Evolutionary conservation across 805 yeast genomes (phyloP).

Genomic region (Candida methanosorbosa): DNA sequence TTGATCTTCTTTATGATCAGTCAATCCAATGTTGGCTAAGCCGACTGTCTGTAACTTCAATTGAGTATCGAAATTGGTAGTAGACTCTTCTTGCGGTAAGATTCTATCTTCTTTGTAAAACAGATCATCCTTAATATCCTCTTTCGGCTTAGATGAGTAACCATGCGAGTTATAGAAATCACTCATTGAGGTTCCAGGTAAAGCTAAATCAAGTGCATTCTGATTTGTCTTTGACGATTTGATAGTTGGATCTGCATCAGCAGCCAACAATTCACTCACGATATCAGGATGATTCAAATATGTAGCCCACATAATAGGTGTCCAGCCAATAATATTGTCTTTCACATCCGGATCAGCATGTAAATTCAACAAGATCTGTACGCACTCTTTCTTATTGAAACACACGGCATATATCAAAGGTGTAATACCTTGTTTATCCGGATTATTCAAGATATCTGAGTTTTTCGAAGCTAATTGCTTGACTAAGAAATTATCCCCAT

Average conservation of each 20-base stretch:
- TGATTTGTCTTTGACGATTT: slow-evolving; percentile 25
- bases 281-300: slow-evolving; percentile 48
- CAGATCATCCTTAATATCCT: slow-evolving; percentile 1
- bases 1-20: slow-evolving; percentile 9
- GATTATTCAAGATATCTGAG: slow-evolving; percentile 13
- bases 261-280: slow-evolving; percentile 46
- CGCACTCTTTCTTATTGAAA: slow-evolving; percentile 38
- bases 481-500: slow-evolving; percentile 25
- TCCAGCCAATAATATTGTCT: slow-evolving; percentile 44
- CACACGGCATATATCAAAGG: slow-evolving; percentile 48
- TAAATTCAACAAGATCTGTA: slow-evolving; percentile 37
- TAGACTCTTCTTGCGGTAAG: slow-evolving; percentile 7
- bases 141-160: slow-evolving; percentile 19
- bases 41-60: slow-evolving; percentile 34
- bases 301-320: slow-evolving; percentile 86
- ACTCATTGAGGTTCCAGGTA: slow-evolving; percentile 47
- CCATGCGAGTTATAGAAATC: slow-evolving; percentile 51
- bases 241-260: slow-evolving; percentile 55
- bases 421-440: slow-evolving; percentile 33
- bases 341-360: slow-evolving; percentile 39
- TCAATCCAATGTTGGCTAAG: slow-evolving; percentile 9
- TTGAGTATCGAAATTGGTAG: slow-evolving; percentile 23
- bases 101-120: slow-evolving; percentile 12
- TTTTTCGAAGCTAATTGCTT: slow-evolving; percentile 17
- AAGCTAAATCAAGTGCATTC: slow-evolving; percentile 49